These are phyloP conservation scores for Arachis hypogaea DNA, from an alignment of 306 rosid genomes.

Conservation along the genomic window DNA sequence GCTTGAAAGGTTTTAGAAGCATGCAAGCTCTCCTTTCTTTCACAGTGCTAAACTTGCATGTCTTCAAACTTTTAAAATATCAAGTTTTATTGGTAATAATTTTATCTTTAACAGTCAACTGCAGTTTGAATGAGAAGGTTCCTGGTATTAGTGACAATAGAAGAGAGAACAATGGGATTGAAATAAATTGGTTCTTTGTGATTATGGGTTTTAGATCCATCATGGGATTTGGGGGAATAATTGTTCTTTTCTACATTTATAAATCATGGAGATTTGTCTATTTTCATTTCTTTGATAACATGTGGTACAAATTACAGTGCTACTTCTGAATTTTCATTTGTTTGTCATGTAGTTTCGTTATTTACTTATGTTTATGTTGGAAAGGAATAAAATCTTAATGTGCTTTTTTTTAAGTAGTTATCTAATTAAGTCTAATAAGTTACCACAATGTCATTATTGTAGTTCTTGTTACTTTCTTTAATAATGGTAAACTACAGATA, in stretches of 20 bases:
- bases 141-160: not conserved
- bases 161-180: not conserved
- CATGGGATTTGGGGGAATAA: slow-evolving; percentile 30
- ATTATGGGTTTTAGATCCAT: slow-evolving; percentile 25
- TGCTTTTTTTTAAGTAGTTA: too few relatives aligned
- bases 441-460: too few relatives aligned
- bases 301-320: slow-evolving; percentile 24
- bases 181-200: slow-evolving; percentile 28
- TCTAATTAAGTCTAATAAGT: too few relatives aligned
- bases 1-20: not conserved
- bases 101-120: slow-evolving; percentile 10
- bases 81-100: slow-evolving; percentile 32
- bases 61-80: slow-evolving; percentile 39
- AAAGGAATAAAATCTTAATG: not conserved
- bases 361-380: not conserved
- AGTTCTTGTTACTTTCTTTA: too few relatives aligned
- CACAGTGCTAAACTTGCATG: too few relatives aligned
- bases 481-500: not conserved
- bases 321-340: not conserved
- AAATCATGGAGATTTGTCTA: slow-evolving; percentile 32
- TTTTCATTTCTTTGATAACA: not conserved
- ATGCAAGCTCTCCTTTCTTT: slow-evolving; percentile 2
- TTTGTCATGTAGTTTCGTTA: not conserved
- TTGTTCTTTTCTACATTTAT: slow-evolving; percentile 19
- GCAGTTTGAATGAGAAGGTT: not conserved